phyloP scores from a whole-genome alignment of 176 grass and related monocot genomes.

The Rhynchospora pubera region DNA sequence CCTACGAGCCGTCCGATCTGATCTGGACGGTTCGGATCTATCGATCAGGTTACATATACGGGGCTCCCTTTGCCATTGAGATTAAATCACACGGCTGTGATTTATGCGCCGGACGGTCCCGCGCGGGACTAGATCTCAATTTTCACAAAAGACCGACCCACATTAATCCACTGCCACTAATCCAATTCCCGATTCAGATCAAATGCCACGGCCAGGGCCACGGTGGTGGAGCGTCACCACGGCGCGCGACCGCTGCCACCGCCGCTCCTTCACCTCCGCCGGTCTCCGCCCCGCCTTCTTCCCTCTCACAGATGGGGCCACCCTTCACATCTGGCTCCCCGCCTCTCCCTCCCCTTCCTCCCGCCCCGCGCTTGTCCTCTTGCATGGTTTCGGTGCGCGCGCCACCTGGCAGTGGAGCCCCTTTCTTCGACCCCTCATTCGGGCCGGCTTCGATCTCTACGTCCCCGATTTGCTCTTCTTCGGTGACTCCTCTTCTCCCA shows the following conservation, averaged over 20 bases:
- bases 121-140: neutral
- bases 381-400: constrained; percentile 82
- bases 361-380: constrained; percentile 38
- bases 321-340: constrained; percentile 64
- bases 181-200: no score
- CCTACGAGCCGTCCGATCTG: no score
- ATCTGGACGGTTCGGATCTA: no score
- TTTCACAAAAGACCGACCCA: no score
- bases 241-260: constrained; percentile 59
- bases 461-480: constrained; percentile 94
- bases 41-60: no score
- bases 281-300: constrained; percentile 48
- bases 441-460: constrained; percentile 72
- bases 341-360: constrained; percentile 17
- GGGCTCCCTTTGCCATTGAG: no score
- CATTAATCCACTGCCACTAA: neutral
- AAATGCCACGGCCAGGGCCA: constrained; percentile 15
- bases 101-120: no score
- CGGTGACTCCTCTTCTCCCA: constrained; percentile 49
- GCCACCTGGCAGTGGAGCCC: constrained; percentile 82
- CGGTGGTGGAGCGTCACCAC: constrained; percentile 50
- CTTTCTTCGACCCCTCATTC: constrained; percentile 59
- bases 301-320: constrained; percentile 45
- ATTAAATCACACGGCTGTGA: no score
- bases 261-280: constrained; percentile 56